Percentiles rank a stretch among this genome's conserved stretches.
These are phyloP conservation scores for Salix suchowensis DNA, from an alignment of 345 rosid species.

Conservation along the genomic window DNA sequence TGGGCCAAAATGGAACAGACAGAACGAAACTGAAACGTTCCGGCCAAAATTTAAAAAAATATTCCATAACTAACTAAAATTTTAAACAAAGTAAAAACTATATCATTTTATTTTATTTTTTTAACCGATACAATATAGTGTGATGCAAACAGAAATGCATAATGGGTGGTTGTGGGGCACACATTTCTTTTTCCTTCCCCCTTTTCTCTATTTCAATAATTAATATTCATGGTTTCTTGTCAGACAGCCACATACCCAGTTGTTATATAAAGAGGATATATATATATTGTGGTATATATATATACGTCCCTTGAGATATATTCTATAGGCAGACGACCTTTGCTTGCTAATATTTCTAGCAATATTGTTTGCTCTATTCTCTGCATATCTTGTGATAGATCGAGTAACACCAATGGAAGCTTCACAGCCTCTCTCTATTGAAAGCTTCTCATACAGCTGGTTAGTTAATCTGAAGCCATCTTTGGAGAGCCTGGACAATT, in stretches of 20 bases:
- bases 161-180: conserved; percentile 60
- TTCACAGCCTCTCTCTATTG: conserved; percentile 75
- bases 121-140: neutral
- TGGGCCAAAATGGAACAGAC: too few species aligned
- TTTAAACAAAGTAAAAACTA: too few species aligned
- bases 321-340: conserved; percentile 23
- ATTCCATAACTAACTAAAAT: too few species aligned
- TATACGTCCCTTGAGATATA: conserved; percentile 23
- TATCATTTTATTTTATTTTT: too few species aligned
- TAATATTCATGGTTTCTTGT: conserved; percentile 57
- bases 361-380: conserved; percentile 3
- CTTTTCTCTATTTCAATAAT: conserved; percentile 38
- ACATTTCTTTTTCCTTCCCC: conserved; percentile 36
- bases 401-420: conserved; percentile 47
- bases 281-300: conserved; percentile 20
- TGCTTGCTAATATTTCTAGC: conserved; percentile 2
- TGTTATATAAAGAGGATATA: conserved; percentile 20
- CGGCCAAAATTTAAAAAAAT: too few species aligned
- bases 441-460: conserved; percentile 93
- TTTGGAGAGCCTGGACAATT: conserved; percentile 42
- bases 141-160: conserved; percentile 21
- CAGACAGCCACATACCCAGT: conserved; percentile 50
- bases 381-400: neutral
- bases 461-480: conserved; percentile 71
- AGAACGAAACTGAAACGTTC: too few species aligned